A percentile compares a stretch with the other conserved stretches of the same genome.
Conservation (phyloP, 495 filamentous ascomycete species). For the Neurospora tetraspora region DNA sequence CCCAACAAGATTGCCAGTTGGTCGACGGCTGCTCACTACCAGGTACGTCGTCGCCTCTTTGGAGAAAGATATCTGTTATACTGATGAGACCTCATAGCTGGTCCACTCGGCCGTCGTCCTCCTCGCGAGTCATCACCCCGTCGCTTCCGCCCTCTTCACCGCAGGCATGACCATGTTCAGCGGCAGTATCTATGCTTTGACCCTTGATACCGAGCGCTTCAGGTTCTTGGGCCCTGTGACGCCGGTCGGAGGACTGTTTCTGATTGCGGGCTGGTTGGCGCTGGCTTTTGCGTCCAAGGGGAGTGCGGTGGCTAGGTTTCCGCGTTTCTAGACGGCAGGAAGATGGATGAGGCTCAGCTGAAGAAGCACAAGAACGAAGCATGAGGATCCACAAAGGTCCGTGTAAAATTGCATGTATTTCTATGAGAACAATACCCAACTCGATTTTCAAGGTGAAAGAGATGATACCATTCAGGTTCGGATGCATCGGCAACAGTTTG, state of each 20-base stretch:
- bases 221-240: conserved; percentile 48
- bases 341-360: too few relatives aligned
- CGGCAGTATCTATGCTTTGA: conserved; percentile 49
- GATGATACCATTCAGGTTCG: not conserved
- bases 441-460: not conserved
- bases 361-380: too few relatives aligned
- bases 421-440: not conserved
- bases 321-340: not conserved
- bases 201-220: conserved; percentile 45
- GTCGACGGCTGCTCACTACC: conserved; percentile 51
- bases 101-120: conserved; percentile 49
- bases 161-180: conserved; percentile 48
- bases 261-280: conserved; percentile 46
- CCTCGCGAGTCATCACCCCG: conserved; percentile 29
- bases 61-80: not conserved
- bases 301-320: not conserved
- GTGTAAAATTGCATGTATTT: not conserved
- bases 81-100: conserved; percentile 28
- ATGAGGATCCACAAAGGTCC: too few relatives aligned
- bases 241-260: conserved; percentile 48
- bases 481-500: not conserved
- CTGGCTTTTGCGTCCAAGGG: conserved; percentile 13
- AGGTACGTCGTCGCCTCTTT: conserved; percentile 26
- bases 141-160: conserved; percentile 30
- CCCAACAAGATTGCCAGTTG: conserved; percentile 44